Evolutionary conservation across 768 basidiomycete genomes (phyloP).

Genomic region (Psilocybe azurescens): DNA sequence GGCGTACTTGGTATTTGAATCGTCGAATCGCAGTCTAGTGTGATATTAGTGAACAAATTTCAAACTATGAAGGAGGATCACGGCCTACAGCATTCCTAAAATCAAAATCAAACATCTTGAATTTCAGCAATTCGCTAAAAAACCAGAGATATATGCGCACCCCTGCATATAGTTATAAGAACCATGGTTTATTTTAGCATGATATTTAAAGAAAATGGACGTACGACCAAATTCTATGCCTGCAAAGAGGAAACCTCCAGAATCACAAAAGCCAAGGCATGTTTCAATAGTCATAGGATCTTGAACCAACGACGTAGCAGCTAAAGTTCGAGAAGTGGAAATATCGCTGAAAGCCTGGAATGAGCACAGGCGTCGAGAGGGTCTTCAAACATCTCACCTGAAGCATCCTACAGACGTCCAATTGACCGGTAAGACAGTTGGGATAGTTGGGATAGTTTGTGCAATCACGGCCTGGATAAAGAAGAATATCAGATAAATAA

Average conservation of each 20-base stretch:
- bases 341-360: conserved; percentile 32
- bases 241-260: conserved; percentile 52
- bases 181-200: neutral
- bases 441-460: conserved; percentile 35
- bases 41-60: neutral
- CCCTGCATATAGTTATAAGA: neutral
- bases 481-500: neutral
- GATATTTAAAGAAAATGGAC: conserved; percentile 13
- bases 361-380: neutral
- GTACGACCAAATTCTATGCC: conserved; percentile 67
- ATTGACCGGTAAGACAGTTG: conserved; percentile 39
- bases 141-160: neutral
- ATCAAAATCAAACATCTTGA: neutral
- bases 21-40: conserved; percentile 62
- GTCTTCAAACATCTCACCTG: conserved; percentile 36
- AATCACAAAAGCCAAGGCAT: conserved; percentile 43
- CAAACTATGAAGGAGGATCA: neutral
- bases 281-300: conserved; percentile 59
- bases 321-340: conserved; percentile 55
- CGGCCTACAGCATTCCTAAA: conserved; percentile 46
- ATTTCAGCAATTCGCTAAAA: neutral
- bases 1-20: conserved; percentile 53
- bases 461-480: conserved; percentile 14
- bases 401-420: conserved; percentile 61
- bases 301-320: conserved; percentile 45